Evolutionary conservation across 768 basidiomycete species (phyloP).

Genomic region (Sarcodon sp.): DNA sequence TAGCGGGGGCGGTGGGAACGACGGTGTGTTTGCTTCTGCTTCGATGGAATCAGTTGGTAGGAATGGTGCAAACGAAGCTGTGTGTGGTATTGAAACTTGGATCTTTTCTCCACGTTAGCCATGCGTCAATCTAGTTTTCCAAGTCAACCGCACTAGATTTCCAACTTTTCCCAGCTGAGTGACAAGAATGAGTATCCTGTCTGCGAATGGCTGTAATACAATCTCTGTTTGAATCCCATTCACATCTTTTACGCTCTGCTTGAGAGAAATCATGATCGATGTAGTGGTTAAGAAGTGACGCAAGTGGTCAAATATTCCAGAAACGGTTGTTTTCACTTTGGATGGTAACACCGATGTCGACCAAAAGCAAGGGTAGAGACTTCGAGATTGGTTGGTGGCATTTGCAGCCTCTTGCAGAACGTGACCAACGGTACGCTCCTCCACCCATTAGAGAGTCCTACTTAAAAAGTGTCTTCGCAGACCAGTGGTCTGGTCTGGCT

Average conservation of each 20-base stretch:
- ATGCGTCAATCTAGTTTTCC: slow-evolving; percentile 2
- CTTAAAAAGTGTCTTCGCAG: slow-evolving; percentile 20
- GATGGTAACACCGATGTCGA: slow-evolving; percentile 16
- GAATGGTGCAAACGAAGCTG: slow-evolving; percentile 33
- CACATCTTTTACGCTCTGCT: slow-evolving; percentile 38
- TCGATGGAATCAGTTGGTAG: slow-evolving; percentile 19
- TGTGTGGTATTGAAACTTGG: slow-evolving; percentile 64
- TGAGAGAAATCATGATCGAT: slow-evolving; percentile 24
- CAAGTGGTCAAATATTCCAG: too few relatives aligned
- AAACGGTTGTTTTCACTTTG: too few relatives aligned
- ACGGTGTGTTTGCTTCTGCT: slow-evolving; percentile 17
- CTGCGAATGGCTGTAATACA: slow-evolving; percentile 65
- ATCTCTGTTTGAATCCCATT: slow-evolving; percentile 57
- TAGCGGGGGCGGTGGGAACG: slow-evolving; percentile 49
- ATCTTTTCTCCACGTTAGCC: slow-evolving; percentile 32
- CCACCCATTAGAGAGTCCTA: neutral
- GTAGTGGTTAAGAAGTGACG: slow-evolving; percentile 3
- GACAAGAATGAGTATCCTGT: slow-evolving; percentile 74
- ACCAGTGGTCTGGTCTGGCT: slow-evolving; percentile 58
- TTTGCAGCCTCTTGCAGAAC: slow-evolving; percentile 46
- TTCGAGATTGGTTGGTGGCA: slow-evolving; percentile 73
- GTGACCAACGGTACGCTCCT: slow-evolving; percentile 34
- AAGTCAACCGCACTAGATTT: slow-evolving; percentile 42
- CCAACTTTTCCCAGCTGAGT: slow-evolving; percentile 91
- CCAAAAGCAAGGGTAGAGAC: slow-evolving; percentile 42